Percentiles rank a stretch among this genome's conserved stretches.
phyloP scores from a whole-genome alignment of 2,329 filamentous ascomycete genomes.

The Colletotrichum sidae region DNA sequence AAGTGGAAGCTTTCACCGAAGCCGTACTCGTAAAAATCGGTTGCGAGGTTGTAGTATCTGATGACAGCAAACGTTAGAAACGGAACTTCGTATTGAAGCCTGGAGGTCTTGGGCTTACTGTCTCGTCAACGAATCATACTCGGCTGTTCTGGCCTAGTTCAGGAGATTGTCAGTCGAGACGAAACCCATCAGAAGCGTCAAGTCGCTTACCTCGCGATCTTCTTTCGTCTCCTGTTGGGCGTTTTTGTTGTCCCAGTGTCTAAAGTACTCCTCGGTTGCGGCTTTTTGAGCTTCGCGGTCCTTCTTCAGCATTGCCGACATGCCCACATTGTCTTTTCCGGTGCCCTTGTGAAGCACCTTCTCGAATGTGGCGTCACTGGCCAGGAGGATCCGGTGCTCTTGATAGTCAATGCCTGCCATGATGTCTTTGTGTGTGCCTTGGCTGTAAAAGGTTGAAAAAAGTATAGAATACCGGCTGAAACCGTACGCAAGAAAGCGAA shows the following conservation, averaged over 20 bases:
- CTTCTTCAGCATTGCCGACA: conserved; percentile 87
- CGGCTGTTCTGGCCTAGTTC: conserved; percentile 77
- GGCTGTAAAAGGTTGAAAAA: background rate
- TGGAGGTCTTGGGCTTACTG: conserved; percentile 72
- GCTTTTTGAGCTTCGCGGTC: conserved; percentile 79
- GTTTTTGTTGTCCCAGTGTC: conserved; percentile 92
- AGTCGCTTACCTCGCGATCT: conserved; percentile 76
- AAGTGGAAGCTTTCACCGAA: conserved; percentile 99
- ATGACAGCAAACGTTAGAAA: background rate
- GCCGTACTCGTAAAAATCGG: conserved; percentile 95
- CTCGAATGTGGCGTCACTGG: conserved; percentile 79
- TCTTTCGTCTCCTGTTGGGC: conserved; percentile 84
- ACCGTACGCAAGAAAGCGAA: no score
- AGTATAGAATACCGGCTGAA: no score
- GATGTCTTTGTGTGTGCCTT: background rate
- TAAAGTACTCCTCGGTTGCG: conserved; percentile 92
- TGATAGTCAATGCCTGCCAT: conserved; percentile 3
- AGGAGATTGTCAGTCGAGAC: background rate
- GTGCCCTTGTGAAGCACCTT: conserved; percentile 78
- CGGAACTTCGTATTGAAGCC: background rate
- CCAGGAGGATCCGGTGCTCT: conserved; percentile 23
- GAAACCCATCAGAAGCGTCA: background rate
- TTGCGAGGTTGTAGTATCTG: conserved; percentile 97
- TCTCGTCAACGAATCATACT: conserved; percentile 93
- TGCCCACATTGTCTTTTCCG: conserved; percentile 69